Base-by-base conservation (phyloP, 768 basidiomycete species). In the Pleurotus ostreatus region DNA sequence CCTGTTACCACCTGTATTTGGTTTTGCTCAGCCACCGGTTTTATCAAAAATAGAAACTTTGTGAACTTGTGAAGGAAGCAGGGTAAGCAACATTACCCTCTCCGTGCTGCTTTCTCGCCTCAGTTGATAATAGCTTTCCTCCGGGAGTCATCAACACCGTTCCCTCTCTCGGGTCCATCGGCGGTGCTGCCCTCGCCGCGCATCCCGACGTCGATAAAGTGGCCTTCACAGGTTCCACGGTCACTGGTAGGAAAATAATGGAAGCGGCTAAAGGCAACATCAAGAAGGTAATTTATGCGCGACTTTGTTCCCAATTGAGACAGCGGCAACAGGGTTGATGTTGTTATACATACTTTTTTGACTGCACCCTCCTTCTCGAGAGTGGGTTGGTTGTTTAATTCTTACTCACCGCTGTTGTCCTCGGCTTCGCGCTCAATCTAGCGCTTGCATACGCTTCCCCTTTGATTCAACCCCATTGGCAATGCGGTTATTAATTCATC, bases 141-240 rank as follows among this genome's bases (percentile, higher is more conserved):
- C 83, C 91, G 2, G 96, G 96, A 43, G 94, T 96, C 11, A 66
- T 98, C 59, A 96, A 97, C 70, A 90, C 89, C 22, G 78, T 97
- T 3, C 88, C 91, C 3, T 94, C 94, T 20, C 73, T 88, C 40
- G 95, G 95, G 25, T 60, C 78, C 47, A 79, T 91, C 39, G 93
- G 92, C 53, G 95, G 95, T 25, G 89, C 89, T 6, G 92, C 93
- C 2, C 78, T 98, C 57, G 74, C 94, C 4, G 70, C 81, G 9
- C 96, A 98, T 70, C 79, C 69, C 55, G 90, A 88, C 61, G 88
- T 98, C 46, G 92, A 97, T 75, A 96, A 97, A 71, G 81, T 98
- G 59, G 94, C 95, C 2, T 97, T 98, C 71, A 98, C 96, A 7
- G 96, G 96, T 46, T 93, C 90, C 37, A 95, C 94, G 12, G 66